Evolutionary conservation across 768 basidiomycete species (phyloP), one percentile per base, ranked within the genome.

Genomic region (Solioccasus polychromus): DNA sequence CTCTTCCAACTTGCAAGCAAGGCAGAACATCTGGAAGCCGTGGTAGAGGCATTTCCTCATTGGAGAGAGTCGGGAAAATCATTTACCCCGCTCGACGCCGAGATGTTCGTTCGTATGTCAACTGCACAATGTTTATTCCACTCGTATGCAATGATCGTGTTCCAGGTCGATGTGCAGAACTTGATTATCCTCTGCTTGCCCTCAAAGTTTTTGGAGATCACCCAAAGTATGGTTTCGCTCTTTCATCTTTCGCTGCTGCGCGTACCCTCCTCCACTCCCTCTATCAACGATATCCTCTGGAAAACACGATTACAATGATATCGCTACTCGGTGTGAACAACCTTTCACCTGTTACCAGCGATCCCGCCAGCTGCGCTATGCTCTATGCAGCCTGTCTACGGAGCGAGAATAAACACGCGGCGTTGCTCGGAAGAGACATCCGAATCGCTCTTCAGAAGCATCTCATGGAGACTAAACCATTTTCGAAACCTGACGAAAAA

Each of bases 161-260:
- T 8, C n/a, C 28, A 88, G 84, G 77, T 19, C 83, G 85, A 8
- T 86, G 83, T 43, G 69, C 75, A 48, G 74, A 83, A 54, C 72
- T 85, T 2, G 57, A 64, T 12, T 78, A 78, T 45, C 78, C 80
- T 3, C 54, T 65, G 20, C 71, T 85, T 30, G 82, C 83, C 3
- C 66, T 88, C 11, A 66, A 75, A 26, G 76, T 84, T 18, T 82
- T 83, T 56, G 76, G 78, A 18, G 67, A 86, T 57, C 82, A 75
- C 45, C 68, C 80, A 12, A 81, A 79, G 57, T 83, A 85, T 60
- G 74, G 77, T 39, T 52, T 86, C 15, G 60, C 68, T 18, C 69
- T 86, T 12, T 45, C 54, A 8, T 74, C 77, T 3, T 64, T 77
- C 9, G 51, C 67, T 0, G 78, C 74, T 2, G 84, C 74, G 1